Evolutionary conservation across 352 stramenopile genomes (phyloP).

Genomic region (Pythium guiyangense): DNA sequence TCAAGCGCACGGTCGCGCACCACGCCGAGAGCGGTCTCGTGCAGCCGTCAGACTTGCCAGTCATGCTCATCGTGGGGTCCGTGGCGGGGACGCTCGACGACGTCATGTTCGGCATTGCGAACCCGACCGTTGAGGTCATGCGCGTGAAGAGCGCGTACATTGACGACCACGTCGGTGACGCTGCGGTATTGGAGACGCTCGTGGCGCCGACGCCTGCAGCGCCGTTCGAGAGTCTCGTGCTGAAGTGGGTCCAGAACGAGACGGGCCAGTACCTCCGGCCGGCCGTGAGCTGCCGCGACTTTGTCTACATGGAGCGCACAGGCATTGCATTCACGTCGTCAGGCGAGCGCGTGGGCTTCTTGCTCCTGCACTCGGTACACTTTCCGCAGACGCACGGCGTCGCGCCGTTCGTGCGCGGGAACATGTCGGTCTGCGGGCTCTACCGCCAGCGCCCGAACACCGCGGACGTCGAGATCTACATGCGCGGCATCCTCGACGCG

Average conservation of each 20-base stretch:
- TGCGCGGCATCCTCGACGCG: constrained; percentile 6
- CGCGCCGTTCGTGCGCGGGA: constrained; percentile 16
- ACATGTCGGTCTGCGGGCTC: constrained; percentile 16
- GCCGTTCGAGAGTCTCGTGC: constrained; percentile 12
- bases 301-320: constrained; percentile 16
- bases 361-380: constrained; percentile 14
- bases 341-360: constrained; percentile 10
- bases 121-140: constrained; percentile 15
- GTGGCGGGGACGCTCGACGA: too few species aligned
- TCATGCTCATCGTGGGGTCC: too few species aligned
- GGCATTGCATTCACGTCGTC: constrained; percentile 4
- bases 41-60: too few species aligned
- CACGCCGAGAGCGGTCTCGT: too few species aligned
- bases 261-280: neutral
- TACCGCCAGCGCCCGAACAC: constrained; percentile 8
- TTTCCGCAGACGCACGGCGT: constrained; percentile 16
- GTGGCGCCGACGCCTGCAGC: constrained; percentile 4
- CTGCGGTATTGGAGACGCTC: constrained; percentile 2
- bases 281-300: constrained; percentile 10
- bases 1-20: too few species aligned
- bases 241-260: constrained; percentile 16
- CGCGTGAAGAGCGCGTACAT: constrained; percentile 21
- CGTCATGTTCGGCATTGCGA: constrained; percentile 21
- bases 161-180: constrained; percentile 17
- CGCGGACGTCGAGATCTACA: constrained; percentile 7